Conservation (phyloP, 148 eudicot species). For the Cornus kousa region DNA sequence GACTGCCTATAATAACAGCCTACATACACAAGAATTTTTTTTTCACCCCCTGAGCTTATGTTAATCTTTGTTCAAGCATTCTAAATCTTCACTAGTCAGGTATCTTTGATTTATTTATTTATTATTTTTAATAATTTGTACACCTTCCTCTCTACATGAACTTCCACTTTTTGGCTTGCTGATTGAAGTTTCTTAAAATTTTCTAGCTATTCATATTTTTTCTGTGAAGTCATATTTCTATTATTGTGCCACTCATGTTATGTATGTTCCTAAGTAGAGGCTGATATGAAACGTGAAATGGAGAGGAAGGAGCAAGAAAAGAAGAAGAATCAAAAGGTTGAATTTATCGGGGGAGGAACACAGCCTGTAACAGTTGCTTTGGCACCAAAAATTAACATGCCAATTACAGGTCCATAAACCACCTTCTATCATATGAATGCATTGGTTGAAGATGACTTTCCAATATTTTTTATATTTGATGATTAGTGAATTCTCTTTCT, state of each 20-base stretch:
- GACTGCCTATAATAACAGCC: not conserved
- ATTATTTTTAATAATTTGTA: not conserved
- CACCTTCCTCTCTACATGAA: not conserved
- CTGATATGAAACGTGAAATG: slow-evolving; percentile 85
- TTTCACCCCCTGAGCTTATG: not conserved
- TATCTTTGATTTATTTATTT: not conserved
- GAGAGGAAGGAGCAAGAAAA: slow-evolving; percentile 87
- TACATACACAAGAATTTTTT: not conserved
- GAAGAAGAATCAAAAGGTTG: slow-evolving; percentile 80
- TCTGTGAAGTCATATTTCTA: not conserved
- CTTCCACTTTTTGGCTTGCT: not conserved
- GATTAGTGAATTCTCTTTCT: not conserved
- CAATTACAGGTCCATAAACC: slow-evolving; percentile 55
- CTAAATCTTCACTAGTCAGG: not conserved
- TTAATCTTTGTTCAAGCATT: not conserved
- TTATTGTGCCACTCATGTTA: not conserved
- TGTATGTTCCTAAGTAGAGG: slow-evolving; percentile 47
- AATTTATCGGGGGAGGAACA: slow-evolving; percentile 66
- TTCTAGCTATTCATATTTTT: not conserved
- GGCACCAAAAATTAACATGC: slow-evolving; percentile 49
- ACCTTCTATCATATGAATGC: not conserved
- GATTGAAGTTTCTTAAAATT: not conserved
- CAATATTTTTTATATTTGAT: not conserved
- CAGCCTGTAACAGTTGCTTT: slow-evolving; percentile 50
- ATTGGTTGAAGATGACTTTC: not conserved